Conservation (phyloP, 441 rosid genomes). For the Pelargonium australe region DNA sequence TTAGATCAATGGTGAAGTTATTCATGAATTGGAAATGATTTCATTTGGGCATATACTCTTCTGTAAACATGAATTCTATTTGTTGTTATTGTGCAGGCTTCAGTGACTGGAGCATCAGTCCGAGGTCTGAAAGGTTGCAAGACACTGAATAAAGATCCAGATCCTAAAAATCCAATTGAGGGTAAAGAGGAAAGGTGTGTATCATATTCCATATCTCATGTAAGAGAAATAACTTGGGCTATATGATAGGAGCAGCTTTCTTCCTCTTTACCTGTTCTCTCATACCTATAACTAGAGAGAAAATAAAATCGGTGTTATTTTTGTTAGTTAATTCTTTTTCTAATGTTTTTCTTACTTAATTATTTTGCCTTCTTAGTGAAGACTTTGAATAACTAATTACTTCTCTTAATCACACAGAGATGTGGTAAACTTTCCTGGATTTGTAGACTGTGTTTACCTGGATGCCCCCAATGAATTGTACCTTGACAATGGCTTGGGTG, state of each 20-base stretch:
- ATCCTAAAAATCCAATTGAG: conserved; percentile 75
- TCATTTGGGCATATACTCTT: background rate
- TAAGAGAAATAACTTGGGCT: background rate
- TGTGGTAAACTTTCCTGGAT: conserved; percentile 70
- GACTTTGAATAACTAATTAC: background rate
- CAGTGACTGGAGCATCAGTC: conserved; percentile 62
- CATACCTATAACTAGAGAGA: too few species aligned
- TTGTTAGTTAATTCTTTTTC: background rate
- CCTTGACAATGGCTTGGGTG: conserved; percentile 85
- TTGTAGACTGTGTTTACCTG: conserved; percentile 83
- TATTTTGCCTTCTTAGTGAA: background rate
- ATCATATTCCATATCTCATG: background rate
- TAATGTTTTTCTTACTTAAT: background rate
- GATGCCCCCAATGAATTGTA: conserved; percentile 53
- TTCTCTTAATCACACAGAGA: conserved; percentile 47
- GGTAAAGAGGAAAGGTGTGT: conserved; percentile 81
- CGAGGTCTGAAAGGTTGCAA: conserved; percentile 82
- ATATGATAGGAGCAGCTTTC: background rate
- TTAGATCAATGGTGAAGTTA: too few species aligned
- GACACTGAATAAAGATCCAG: conserved; percentile 85
- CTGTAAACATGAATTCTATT: background rate
- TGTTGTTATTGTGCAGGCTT: conserved; percentile 50
- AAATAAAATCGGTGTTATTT: too few species aligned
- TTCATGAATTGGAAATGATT: background rate
- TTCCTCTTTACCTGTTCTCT: background rate